Evolutionary conservation across 225 moss, liverwort and hornwort genomes (phyloP).

Genomic region (Thuidium tamariscinum): DNA sequence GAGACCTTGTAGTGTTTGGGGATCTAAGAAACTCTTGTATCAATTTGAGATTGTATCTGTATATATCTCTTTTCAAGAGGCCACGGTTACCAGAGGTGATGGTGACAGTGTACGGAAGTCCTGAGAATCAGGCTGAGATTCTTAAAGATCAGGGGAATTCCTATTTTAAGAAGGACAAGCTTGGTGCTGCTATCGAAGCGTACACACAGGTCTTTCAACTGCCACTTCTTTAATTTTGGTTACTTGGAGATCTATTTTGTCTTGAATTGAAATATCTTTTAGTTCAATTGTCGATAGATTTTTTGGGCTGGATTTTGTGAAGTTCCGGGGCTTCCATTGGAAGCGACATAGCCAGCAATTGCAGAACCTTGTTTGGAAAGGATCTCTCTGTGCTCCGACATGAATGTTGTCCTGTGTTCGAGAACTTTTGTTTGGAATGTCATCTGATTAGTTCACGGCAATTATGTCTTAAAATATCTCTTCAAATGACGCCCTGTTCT

Average conservation of each 20-base stretch:
- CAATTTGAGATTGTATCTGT: not conserved
- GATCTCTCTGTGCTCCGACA: not conserved
- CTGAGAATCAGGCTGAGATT: constrained; percentile 66
- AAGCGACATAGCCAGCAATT: not conserved
- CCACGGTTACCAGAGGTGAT: constrained; percentile 2
- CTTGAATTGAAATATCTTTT: not conserved
- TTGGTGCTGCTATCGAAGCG: constrained; percentile 85
- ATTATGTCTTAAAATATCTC: not conserved
- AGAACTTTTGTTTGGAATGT: not conserved
- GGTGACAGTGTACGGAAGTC: constrained; percentile 29
- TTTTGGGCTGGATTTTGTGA: not conserved
- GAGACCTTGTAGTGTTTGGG: not conserved
- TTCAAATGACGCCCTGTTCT: not conserved
- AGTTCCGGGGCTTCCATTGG: not conserved
- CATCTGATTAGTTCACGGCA: not conserved
- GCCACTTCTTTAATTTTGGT: not conserved
- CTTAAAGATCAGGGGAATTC: constrained; percentile 66
- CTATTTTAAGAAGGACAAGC: constrained; percentile 77
- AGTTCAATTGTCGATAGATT: not conserved
- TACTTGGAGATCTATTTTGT: not conserved
- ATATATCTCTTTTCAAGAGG: not conserved
- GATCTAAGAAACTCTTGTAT: not conserved
- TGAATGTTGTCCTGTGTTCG: not conserved
- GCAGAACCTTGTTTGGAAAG: not conserved
- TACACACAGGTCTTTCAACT: constrained; percentile 59